A percentile compares a stretch with the other conserved stretches of the same genome.
Conservation (phyloP, 345 rosid genomes). For the Anacardium occidentale region DNA sequence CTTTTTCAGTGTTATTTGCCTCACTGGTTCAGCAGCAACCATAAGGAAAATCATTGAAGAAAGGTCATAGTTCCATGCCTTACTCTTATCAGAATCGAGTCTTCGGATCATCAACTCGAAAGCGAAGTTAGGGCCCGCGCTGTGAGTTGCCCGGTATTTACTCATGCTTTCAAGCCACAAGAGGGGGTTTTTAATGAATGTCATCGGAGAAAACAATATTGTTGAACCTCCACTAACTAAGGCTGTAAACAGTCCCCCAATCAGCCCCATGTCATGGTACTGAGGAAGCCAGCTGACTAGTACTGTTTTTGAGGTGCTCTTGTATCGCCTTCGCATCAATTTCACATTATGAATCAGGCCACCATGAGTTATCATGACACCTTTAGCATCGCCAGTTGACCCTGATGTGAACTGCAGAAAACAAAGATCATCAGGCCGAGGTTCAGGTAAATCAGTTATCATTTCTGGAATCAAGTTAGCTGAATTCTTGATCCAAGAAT, state of each 20-base stretch:
- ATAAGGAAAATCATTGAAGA: constrained; percentile 67
- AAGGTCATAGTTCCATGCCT: constrained; percentile 42
- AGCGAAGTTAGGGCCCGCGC: constrained; percentile 71
- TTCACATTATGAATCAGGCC: constrained; percentile 68
- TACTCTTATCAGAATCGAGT: constrained; percentile 46
- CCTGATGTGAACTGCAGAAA: constrained; percentile 73
- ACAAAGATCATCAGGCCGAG: constrained; percentile 47
- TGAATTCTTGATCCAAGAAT: constrained; percentile 55
- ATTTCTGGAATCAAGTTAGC: constrained; percentile 22
- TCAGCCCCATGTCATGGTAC: constrained; percentile 74
- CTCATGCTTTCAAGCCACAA: constrained; percentile 60
- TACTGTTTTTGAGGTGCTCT: constrained; percentile 60
- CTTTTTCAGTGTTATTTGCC: constrained; percentile 54
- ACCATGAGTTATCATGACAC: constrained; percentile 65
- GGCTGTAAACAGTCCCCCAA: constrained; percentile 69
- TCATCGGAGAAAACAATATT: constrained; percentile 55
- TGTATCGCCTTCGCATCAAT: constrained; percentile 51
- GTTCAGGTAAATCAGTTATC: constrained; percentile 22
- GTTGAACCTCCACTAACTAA: constrained; percentile 64
- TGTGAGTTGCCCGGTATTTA: constrained; percentile 57
- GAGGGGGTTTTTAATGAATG: constrained; percentile 62
- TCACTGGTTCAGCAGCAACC: constrained; percentile 74
- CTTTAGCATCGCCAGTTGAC: constrained; percentile 72
- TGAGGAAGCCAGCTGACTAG: constrained; percentile 73
- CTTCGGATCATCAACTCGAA: constrained; percentile 59